Base-by-base conservation (phyloP, 768 basidiomycete species). In the Boletus insuetus region DNA sequence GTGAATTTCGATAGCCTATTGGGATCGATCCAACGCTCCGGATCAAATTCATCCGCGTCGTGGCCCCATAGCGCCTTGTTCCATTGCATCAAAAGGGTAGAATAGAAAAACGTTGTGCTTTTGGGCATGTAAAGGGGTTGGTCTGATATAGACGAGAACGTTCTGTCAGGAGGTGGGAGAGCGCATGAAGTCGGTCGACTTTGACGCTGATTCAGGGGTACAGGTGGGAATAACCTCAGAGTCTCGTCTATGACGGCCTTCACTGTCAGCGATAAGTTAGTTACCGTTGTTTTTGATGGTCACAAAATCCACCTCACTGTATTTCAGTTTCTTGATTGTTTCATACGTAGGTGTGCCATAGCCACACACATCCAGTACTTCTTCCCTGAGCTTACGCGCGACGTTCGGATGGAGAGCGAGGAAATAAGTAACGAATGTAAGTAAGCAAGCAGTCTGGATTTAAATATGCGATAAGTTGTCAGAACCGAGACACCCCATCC, bases 171-270 rank as follows among this genome's bases (percentile, higher is more conserved):
- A 3, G 68, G 73, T 6, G 84, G 85, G 10, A 87, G 72, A 1
- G 79, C 71, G 60, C 80, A 81, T 14, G 81, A 67, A 4, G 69
- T 62, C 1, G 73, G 61, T 42, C 85, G 79, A 39, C 75, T 77
- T 70, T 86, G 83, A 32, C 87, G 79, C 39, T 82, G 73, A 62
- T 90, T 91, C 40, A 89, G 70, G 8, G 89, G 89, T 0, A 92
- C 86, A 8, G 90, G 87, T 4, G 89, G 89, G 72, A 86, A 93
- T 2, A 93, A 72, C 17, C 90, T 79, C 22, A 93, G 75, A 0
- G 85, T 85, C 64, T 93, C 91, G 57, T 91, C 87, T 40, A 92
- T 81, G 37, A 91, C 86, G 12, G 88, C 88, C 55, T 83, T 81
- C 75, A 89, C 87, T 83, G 46, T 54, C 51, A 17, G 24, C 10